A percentile compares a stretch with the other conserved stretches of the same genome.
These are phyloP conservation scores for Simmondsia chinensis DNA, from an alignment of 148 eudicot species.

Conservation along the genomic window DNA sequence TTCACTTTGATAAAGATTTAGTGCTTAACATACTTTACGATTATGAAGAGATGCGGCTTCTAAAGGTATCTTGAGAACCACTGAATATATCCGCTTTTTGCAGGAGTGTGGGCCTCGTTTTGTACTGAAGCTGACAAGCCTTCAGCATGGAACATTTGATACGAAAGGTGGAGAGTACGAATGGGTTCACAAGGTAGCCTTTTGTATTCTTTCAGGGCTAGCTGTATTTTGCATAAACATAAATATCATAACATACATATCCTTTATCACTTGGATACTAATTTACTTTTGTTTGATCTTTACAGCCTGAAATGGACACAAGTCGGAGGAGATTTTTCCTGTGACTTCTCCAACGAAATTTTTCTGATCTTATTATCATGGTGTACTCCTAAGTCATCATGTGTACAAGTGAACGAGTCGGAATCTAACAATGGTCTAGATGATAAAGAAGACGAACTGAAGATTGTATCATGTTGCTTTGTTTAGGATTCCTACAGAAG, in stretches of 20 bases:
- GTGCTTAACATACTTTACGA: too few relatives aligned
- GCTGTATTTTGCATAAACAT: not conserved
- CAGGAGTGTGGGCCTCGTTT: slow-evolving; percentile 98
- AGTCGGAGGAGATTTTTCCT: slow-evolving; percentile 95
- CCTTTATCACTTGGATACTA: not conserved
- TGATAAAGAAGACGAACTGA: too few relatives aligned
- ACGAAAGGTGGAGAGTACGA: slow-evolving; percentile 76
- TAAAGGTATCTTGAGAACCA: too few relatives aligned
- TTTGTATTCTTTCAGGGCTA: not conserved
- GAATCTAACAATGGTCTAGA: too few relatives aligned
- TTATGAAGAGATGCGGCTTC: too few relatives aligned
- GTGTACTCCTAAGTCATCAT: slow-evolving; percentile 5
- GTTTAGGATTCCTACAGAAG: too few relatives aligned
- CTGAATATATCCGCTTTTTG: too few relatives aligned
- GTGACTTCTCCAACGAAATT: slow-evolving; percentile 18
- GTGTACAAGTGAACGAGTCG: too few relatives aligned
- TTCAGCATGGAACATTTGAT: slow-evolving; percentile 95
- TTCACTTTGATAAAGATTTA: too few relatives aligned
- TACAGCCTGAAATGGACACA: slow-evolving; percentile 93
- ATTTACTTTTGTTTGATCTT: not conserved
- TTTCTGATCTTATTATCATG: not conserved
- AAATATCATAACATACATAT: not conserved
- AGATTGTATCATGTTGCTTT: too few relatives aligned
- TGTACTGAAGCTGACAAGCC: slow-evolving; percentile 59
- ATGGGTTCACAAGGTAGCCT: slow-evolving; percentile 85